Conservation (phyloP, 441 rosid genomes). For the Omphalea diandra region DNA sequence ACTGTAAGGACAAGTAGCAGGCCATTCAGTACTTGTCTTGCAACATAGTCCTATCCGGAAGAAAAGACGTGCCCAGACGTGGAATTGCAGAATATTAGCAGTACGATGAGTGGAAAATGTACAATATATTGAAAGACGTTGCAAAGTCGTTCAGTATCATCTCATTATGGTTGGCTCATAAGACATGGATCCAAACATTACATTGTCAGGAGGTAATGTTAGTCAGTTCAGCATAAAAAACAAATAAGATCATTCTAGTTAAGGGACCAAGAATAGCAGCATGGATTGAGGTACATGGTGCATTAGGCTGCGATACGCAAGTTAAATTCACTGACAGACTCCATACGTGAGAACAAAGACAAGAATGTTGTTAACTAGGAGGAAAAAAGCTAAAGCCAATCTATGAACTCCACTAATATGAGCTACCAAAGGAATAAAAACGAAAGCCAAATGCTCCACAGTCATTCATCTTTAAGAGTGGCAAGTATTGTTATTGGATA, state of each 20-base stretch:
- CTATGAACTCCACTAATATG: background rate
- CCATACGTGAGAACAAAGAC: background rate
- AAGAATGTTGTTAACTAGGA: background rate
- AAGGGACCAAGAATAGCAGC: background rate
- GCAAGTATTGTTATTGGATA: background rate
- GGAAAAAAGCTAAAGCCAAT: background rate
- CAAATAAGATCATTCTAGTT: background rate
- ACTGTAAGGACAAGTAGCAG: constrained; percentile 12
- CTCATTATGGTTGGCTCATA: background rate
- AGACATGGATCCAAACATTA: background rate
- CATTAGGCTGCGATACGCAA: background rate
- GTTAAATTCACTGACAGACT: background rate
- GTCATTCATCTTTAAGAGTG: background rate
- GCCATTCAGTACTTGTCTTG: background rate
- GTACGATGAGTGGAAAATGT: background rate
- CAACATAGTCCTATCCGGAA: background rate
- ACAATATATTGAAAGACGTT: background rate
- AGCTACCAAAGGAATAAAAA: background rate
- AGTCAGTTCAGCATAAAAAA: background rate
- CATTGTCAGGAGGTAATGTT: background rate
- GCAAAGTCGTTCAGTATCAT: background rate
- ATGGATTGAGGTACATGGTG: background rate
- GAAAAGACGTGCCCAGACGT: background rate
- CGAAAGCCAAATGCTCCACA: background rate
- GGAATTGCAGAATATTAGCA: background rate